Evolutionary conservation across 108 stramenopile genomes (phyloP).

Genomic region (Stephanodiscus minutulus): DNA sequence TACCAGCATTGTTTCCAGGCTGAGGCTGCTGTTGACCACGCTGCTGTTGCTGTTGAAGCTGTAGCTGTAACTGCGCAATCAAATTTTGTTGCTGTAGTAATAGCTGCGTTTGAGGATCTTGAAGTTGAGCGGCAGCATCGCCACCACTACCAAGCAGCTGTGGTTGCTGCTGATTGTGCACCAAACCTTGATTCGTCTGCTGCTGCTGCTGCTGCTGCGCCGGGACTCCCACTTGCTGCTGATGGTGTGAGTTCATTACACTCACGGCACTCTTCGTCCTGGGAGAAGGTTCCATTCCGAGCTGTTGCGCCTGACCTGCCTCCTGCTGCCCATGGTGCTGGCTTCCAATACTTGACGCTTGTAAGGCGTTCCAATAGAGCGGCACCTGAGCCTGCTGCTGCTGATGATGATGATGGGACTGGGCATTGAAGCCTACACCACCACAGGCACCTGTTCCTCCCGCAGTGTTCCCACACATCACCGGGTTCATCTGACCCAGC

Average conservation of each 20-base stretch:
- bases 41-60: slow-evolving; percentile 29
- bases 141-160: slow-evolving; percentile 9
- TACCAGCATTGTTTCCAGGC: not conserved
- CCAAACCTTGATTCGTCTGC: too few species aligned
- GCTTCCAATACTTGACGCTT: not conserved
- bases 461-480: not conserved
- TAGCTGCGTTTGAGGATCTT: slow-evolving; percentile 21
- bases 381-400: slow-evolving; percentile 2
- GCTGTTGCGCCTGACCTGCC: not conserved
- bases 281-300: not conserved
- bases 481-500: not conserved
- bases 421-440: not conserved
- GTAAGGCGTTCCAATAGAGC: slow-evolving; percentile 13
- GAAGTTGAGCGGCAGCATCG: slow-evolving; percentile 5
- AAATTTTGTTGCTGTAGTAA: slow-evolving; percentile 22
- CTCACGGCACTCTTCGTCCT: slow-evolving; percentile 1
- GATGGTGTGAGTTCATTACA: slow-evolving; percentile 1
- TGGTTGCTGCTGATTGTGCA: slow-evolving; percentile 9
- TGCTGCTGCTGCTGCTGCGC: too few species aligned
- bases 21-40: slow-evolving; percentile 27
- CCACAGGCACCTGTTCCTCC: not conserved
- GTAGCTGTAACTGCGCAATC: slow-evolving; percentile 24
- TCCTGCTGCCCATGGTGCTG: slow-evolving; percentile 5
- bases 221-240: slow-evolving; percentile 6
- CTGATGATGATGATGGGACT: not conserved